Evolutionary conservation across 495 filamentous ascomycete species (phyloP).

Genomic region (Daldinia childiae): DNA sequence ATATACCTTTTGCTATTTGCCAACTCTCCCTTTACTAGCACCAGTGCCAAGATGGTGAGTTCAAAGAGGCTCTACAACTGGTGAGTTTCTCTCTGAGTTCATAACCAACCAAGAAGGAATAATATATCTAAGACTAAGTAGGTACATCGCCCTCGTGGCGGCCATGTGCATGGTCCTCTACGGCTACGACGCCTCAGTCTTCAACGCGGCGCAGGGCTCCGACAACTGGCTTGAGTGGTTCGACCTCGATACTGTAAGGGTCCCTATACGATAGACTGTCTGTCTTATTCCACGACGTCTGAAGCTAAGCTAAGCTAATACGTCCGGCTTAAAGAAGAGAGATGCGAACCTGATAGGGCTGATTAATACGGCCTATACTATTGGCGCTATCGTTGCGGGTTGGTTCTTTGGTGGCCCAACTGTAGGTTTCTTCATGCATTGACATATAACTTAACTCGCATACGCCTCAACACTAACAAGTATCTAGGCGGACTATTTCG

Average conservation of each 20-base stretch:
- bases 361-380: constrained; percentile 70
- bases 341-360: constrained; percentile 61
- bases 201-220: constrained; percentile 69
- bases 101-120: not conserved
- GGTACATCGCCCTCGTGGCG: constrained; percentile 70
- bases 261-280: not conserved
- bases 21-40: not conserved
- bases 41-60: constrained; percentile 38
- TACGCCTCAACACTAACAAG: constrained; percentile 4
- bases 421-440: constrained; percentile 32
- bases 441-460: not conserved
- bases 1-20: not conserved
- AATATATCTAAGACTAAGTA: constrained; percentile 33
- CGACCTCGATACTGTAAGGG: constrained; percentile 57
- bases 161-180: constrained; percentile 74
- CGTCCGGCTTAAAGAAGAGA: constrained; percentile 21
- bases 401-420: constrained; percentile 67
- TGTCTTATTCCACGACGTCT: not conserved
- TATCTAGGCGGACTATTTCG: constrained; percentile 62
- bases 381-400: constrained; percentile 69
- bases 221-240: constrained; percentile 69
- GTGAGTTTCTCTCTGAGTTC: constrained; percentile 29
- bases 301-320: constrained; percentile 4
- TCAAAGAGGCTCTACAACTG: constrained; percentile 51
- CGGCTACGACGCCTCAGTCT: constrained; percentile 73